Base-by-base conservation (phyloP, 768 basidiomycete genomes). In the Naematelia aurantialba region DNA sequence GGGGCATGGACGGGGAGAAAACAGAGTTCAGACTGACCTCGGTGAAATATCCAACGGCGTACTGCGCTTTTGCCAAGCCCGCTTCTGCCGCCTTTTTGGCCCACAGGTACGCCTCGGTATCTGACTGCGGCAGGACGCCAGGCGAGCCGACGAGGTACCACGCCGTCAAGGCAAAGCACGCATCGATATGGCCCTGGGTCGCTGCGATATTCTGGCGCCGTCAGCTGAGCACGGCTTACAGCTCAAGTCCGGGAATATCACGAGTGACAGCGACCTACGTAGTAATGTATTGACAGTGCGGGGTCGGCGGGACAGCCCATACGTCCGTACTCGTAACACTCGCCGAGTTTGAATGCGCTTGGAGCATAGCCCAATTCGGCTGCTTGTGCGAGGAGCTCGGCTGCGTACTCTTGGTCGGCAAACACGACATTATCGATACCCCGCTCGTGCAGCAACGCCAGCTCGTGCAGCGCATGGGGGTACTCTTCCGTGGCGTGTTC, bases 141-240 rank as follows among this genome's bases (percentile, higher is more conserved):
- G 93, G 90, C 8, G 93, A 97, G 48, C 96, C 96, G 60, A 98
- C 94, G 63, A 99, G 87, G 73, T 99, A 99, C 94, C 94, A 99
- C 5, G 96, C 93, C 17, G 96, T 98, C 44, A 99, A 82, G 1
- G 96, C 94, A 72, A 98, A 98, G 75, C 94, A 98, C 0, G 94
- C 92, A 70, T 98, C 96, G 3, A 89, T 87, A 74, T 99, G 96
- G 68, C 86, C 87, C 79, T 97, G 93, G 72, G 97, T 94, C 2
- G 96, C 96, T 27, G 94, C 94, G 65, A 98, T 98, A 71, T 98
- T 97, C 90, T 91, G 70, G 10, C 12, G 52, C 21, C 30, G 65
- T 22, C 49, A 65, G 54, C 26, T 44, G 39, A 42, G 22, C 55
- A 14, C 5, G 34, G 17, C 26, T 8, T 52, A 10, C 29, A 47